These are phyloP conservation scores for Juglanconis oblonga DNA, from an alignment of 2,329 filamentous ascomycete genomes.

Conservation along the genomic window DNA sequence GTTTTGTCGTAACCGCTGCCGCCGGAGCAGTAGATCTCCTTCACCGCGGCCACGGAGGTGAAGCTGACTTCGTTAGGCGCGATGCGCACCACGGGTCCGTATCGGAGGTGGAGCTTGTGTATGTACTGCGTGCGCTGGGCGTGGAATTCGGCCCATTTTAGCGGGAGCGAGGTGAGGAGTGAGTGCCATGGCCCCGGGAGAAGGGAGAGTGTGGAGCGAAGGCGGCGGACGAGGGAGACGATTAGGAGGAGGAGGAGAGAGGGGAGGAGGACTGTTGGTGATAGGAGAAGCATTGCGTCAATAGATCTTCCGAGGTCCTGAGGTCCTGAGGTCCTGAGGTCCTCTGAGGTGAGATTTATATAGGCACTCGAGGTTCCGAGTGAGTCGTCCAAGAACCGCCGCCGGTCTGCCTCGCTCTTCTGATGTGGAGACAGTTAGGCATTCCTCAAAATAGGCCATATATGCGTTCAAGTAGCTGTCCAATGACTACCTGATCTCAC, in stretches of 20 bases:
- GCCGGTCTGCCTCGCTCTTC: not conserved
- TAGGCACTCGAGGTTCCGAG: not conserved
- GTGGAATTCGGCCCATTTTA: slow-evolving; percentile 57
- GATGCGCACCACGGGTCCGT: slow-evolving; percentile 57
- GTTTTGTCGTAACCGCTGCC: slow-evolving; percentile 66
- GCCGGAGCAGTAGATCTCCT: slow-evolving; percentile 60
- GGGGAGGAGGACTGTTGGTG: slow-evolving; percentile 18
- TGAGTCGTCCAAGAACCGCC: not conserved
- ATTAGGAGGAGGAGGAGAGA: slow-evolving; percentile 8
- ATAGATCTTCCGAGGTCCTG: not conserved
- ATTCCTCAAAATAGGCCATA: not conserved
- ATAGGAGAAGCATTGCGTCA: slow-evolving; percentile 21
- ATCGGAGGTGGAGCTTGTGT: slow-evolving; percentile 50
- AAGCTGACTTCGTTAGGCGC: slow-evolving; percentile 59
- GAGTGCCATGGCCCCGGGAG: slow-evolving; percentile 49
- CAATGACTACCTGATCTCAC: too few species aligned
- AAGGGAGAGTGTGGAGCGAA: slow-evolving; percentile 35
- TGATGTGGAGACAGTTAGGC: not conserved
- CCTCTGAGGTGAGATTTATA: not conserved
- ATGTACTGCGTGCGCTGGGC: slow-evolving; percentile 52
- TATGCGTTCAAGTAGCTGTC: not conserved
- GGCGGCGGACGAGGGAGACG: slow-evolving; percentile 20
- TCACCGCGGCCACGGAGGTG: slow-evolving; percentile 52
- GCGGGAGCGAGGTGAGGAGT: slow-evolving; percentile 46
- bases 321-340: not conserved